Percentiles rank a stretch among this genome's conserved stretches.
phyloP scores from a whole-genome alignment of 192 early-diverging fungal genomes.

The Entomortierella parvispora region DNA sequence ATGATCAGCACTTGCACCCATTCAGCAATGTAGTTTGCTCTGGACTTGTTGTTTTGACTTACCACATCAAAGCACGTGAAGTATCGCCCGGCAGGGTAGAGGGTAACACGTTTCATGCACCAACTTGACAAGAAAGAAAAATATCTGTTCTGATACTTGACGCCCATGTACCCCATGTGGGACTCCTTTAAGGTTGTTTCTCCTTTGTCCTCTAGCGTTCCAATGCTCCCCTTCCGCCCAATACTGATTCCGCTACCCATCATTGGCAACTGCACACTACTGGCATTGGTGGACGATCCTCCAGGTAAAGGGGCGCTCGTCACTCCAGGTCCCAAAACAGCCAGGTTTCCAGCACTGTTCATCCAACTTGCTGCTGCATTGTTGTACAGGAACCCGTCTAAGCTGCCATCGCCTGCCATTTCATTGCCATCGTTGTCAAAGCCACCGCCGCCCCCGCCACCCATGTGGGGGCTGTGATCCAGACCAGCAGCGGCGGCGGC shows the following conservation, averaged over 20 bases:
- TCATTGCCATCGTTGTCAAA: constrained; percentile 17
- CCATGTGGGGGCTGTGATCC: too few species aligned
- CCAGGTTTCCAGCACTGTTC: constrained; percentile 3
- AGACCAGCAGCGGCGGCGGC: too few species aligned
- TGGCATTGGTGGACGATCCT: background rate
- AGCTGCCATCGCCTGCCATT: constrained; percentile 1
- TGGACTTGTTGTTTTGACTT: too few species aligned
- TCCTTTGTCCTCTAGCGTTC: constrained; percentile 17
- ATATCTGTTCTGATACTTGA: constrained; percentile 55
- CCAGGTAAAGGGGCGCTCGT: background rate
- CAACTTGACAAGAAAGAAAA: constrained; percentile 58
- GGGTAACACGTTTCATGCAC: constrained; percentile 59
- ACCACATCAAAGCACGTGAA: constrained; percentile 57
- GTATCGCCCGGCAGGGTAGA: constrained; percentile 55
- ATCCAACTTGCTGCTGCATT: background rate
- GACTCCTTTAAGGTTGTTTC: constrained; percentile 39
- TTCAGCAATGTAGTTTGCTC: too few species aligned
- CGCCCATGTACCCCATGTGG: constrained; percentile 58
- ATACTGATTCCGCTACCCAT: constrained; percentile 16
- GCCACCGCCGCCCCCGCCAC: constrained; percentile 8
- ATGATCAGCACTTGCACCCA: too few species aligned
- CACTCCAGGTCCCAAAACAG: background rate
- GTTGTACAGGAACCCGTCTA: constrained; percentile 1
- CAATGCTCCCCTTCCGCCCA: constrained; percentile 18
- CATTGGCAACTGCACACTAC: background rate